phyloP scores from a whole-genome alignment of 208 protist species.

The Trypanosoma cruzi region DNA sequence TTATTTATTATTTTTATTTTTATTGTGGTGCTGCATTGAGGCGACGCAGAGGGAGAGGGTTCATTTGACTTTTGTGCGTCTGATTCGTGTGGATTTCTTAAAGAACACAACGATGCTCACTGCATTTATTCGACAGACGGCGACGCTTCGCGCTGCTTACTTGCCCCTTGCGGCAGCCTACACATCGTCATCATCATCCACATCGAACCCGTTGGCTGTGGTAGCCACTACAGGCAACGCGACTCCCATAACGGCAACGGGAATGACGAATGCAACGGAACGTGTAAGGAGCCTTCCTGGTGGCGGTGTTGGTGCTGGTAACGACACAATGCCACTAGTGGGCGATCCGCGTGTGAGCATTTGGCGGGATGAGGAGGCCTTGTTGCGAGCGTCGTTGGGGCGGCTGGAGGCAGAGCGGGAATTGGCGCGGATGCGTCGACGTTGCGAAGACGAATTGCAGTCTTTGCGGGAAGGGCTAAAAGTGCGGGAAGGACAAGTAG shows the following conservation, averaged over 20 bases:
- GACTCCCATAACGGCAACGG: too few species aligned
- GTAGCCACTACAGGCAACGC: slow-evolving; percentile 19
- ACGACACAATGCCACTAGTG: slow-evolving; percentile 37
- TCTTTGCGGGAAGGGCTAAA: slow-evolving; percentile 39
- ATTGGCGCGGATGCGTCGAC: slow-evolving; percentile 47
- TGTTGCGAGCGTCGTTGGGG: slow-evolving; percentile 57
- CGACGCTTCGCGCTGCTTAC: neutral
- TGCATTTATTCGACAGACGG: slow-evolving; percentile 1
- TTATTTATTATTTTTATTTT: too few species aligned
- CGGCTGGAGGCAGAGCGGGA: slow-evolving; percentile 60
- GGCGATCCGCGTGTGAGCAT: slow-evolving; percentile 52
- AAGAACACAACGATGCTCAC: neutral
- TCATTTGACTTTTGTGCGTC: too few species aligned
- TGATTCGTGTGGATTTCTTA: too few species aligned
- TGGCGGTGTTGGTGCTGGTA: slow-evolving; percentile 28
- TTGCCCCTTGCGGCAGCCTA: neutral
- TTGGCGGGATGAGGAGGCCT: slow-evolving; percentile 55
- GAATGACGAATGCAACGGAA: too few species aligned
- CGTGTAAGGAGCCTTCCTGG: neutral
- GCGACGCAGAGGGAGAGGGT: too few species aligned
- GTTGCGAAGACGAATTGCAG: slow-evolving; percentile 44
- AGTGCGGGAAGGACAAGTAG: slow-evolving; percentile 24
- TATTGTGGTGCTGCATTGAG: too few species aligned
- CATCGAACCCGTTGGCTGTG: neutral
- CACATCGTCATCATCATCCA: neutral